Percentiles rank a stretch among this genome's conserved stretches.
These are phyloP conservation scores for Russula sp. DNA, from an alignment of 768 basidiomycete genomes.

Conservation along the genomic window DNA sequence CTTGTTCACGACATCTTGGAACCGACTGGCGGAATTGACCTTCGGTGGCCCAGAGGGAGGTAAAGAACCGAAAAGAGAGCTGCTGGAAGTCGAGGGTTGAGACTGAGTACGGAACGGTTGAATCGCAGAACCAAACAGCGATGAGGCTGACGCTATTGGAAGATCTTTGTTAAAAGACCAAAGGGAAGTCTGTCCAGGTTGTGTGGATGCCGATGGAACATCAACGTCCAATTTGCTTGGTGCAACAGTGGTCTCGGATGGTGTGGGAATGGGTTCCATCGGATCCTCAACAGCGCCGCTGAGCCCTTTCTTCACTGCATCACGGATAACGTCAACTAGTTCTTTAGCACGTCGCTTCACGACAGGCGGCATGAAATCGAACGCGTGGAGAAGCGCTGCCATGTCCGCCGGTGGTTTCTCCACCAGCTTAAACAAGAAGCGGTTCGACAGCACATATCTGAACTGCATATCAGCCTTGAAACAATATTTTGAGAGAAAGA, in stretches of 20 bases:
- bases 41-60: not conserved
- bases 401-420: constrained; percentile 68
- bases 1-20: constrained; percentile 55
- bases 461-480: constrained; percentile 11
- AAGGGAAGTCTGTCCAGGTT: not conserved
- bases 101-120: not conserved
- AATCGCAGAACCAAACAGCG: constrained; percentile 29
- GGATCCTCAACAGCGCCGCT: constrained; percentile 7
- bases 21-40: constrained; percentile 33
- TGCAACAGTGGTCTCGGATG: not conserved
- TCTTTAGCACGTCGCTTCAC: constrained; percentile 61
- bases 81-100: constrained; percentile 37
- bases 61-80: constrained; percentile 43
- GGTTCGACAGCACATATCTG: constrained; percentile 75
- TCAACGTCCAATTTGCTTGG: constrained; percentile 18
- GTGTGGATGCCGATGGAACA: not conserved
- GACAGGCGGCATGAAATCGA: constrained; percentile 60
- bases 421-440: constrained; percentile 68
- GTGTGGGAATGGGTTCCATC: not conserved
- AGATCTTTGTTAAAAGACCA: constrained; percentile 15
- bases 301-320: constrained; percentile 41
- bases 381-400: constrained; percentile 56
- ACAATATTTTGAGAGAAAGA: not conserved
- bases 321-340: constrained; percentile 58
- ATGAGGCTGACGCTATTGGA: constrained; percentile 26